Base-by-base conservation (phyloP, 1,139 yeast species). In the Wickerhamiella pararugosa region DNA sequence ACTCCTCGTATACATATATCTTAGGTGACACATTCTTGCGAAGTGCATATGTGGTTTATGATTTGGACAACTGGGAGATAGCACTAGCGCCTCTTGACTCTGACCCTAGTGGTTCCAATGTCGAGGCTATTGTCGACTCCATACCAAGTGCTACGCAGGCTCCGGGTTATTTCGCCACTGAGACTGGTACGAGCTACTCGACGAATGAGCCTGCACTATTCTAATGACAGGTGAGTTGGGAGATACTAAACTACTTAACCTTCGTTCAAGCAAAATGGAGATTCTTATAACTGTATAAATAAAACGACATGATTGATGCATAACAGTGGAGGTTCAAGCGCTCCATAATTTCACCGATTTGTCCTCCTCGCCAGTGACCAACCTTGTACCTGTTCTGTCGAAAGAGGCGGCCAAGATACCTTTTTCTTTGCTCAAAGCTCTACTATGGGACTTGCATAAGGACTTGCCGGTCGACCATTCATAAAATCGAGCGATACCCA, bases 301-400 rank as follows among this genome's bases (percentile, higher is more conserved):
- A 15, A 15, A 15, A 4, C 4, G 21, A 15, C 21, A 15, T 15
- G 21, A 15, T 15, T 15, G 21, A 15, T 29, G 30, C n/a, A 4
- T 4, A n/a, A n/a, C 30, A 29, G 30, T n/a, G n/a, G 30, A 7
- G n/a, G 30, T 2, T 15, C 21, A 15, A 15, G 21, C 38, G 10
- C 25, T 27, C 95, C 96, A 90, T 1, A 90, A 65, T 57, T 86
- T 84, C 40, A 90, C 75, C 53, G 86, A 79, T 59, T 86, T 87
- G 59, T 90, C 98, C 7, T 86, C 79, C 53, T 82, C 94, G 42
- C 95, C 84, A 0, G 95, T 83, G 21, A 90, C 70, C 45, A 90
- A 62, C 36, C 95, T 69, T 51, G 78, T 60, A 0, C 97, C 96
- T 49, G 84, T 77, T n/a, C 21, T 34, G 59, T 90, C 97, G 58